A percentile compares a stretch with the other conserved stretches of the same genome.
Evolutionary conservation across 225 moss, liverwort and hornwort genomes (phyloP).

Genomic region (Antitrichia curtipendula): DNA sequence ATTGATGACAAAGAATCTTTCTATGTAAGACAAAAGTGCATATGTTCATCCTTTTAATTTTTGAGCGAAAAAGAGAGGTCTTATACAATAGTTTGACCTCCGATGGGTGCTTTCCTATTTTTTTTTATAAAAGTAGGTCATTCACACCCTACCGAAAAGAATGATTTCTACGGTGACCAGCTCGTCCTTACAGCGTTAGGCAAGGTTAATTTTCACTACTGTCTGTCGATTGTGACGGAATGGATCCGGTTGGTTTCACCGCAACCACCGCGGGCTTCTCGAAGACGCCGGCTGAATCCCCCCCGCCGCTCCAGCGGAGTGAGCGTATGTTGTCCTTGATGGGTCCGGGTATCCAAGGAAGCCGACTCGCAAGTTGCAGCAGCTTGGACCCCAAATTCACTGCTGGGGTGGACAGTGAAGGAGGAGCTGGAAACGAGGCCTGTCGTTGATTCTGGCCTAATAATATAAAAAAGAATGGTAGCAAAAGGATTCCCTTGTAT

Average conservation of each 20-base stretch:
- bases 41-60: background rate
- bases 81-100: no score
- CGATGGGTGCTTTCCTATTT: no score
- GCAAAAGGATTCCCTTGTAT: background rate
- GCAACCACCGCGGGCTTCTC: background rate
- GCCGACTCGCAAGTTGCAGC: background rate
- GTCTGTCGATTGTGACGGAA: background rate
- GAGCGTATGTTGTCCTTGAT: background rate
- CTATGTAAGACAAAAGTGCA: background rate
- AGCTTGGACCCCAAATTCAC: background rate
- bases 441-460: background rate
- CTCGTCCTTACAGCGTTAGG: background rate
- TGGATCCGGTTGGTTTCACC: background rate
- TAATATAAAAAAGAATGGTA: background rate
- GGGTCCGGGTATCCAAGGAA: background rate
- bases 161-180: background rate
- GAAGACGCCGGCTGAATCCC: background rate
- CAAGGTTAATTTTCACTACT: background rate
- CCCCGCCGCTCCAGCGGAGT: no score
- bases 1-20: background rate
- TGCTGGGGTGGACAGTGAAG: background rate
- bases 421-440: background rate
- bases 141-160: accelerated
- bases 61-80: background rate
- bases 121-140: no score